Evolutionary conservation across 2,329 filamentous ascomycete genomes (phyloP).

Genomic region (Colletotrichum sp.): DNA sequence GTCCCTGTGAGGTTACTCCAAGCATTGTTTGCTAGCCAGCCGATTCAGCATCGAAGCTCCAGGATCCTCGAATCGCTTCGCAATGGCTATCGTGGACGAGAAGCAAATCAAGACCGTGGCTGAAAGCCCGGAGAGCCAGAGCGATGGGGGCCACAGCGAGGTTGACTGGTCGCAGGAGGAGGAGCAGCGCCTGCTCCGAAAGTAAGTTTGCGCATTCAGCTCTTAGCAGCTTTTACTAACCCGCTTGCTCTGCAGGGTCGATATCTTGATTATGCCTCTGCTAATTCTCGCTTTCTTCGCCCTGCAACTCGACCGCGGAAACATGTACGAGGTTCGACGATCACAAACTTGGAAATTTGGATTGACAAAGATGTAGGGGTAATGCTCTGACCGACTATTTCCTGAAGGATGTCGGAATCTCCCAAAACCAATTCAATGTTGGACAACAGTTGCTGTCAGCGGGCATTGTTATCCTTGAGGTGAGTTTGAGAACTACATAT

Average conservation of each 20-base stretch:
- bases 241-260: constrained; percentile 36
- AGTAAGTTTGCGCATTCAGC: constrained; percentile 23
- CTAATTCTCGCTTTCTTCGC: constrained; percentile 51
- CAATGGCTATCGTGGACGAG: not conserved
- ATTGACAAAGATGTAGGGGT: not conserved
- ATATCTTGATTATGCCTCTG: constrained; percentile 49
- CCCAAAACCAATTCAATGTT: constrained; percentile 56
- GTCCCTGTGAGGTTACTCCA: not conserved
- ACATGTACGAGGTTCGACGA: constrained; percentile 33
- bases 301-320: constrained; percentile 40
- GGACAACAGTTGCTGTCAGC: constrained; percentile 56
- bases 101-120: not conserved
- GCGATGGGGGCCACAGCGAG: not conserved
- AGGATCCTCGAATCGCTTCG: not conserved
- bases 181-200: constrained; percentile 30
- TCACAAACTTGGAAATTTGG: not conserved
- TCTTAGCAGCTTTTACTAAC: not conserved
- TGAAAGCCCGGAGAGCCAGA: not conserved
- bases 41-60: not conserved
- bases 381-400: constrained; percentile 34
- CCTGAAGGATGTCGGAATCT: constrained; percentile 53
- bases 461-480: constrained; percentile 50
- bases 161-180: constrained; percentile 31
- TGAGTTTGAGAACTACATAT: not conserved
- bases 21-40: not conserved